These are phyloP conservation scores for Luffa aegyptiaca DNA, from an alignment of 306 rosid genomes.

Conservation along the genomic window DNA sequence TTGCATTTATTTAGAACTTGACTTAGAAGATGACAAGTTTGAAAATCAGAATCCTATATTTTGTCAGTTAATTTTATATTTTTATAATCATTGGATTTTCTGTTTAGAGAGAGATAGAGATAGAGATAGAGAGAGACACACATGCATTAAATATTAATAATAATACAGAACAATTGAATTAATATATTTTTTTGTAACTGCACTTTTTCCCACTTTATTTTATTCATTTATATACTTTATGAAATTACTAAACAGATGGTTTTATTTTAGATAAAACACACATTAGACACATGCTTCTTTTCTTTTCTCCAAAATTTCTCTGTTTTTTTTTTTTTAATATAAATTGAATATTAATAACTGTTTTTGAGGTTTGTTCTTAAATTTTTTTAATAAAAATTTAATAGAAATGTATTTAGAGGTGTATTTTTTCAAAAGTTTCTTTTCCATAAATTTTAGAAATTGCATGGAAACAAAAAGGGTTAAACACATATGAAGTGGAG, in stretches of 20 bases:
- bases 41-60: slow-evolving; percentile 4
- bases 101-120: not conserved
- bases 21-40: slow-evolving; percentile 16
- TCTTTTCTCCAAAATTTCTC: not conserved
- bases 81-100: slow-evolving; percentile 15
- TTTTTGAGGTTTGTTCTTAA: not conserved
- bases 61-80: slow-evolving; percentile 17
- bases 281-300: not conserved
- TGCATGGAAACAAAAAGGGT: too few species aligned
- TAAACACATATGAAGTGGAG: not conserved
- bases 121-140: not conserved
- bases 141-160: not conserved
- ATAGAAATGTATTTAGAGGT: too few species aligned
- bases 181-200: not conserved
- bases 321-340: not conserved
- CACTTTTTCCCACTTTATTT: not conserved
- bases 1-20: not conserved
- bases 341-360: not conserved
- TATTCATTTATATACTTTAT: not conserved
- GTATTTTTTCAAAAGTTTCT: too few species aligned
- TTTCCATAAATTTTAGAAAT: too few species aligned
- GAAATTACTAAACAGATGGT: not conserved
- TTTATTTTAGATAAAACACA: not conserved
- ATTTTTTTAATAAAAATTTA: not conserved
- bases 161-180: not conserved